Evolutionary conservation across 1,284 basidiomycete species (phyloP).

Genomic region (Boletus semigastroideus): DNA sequence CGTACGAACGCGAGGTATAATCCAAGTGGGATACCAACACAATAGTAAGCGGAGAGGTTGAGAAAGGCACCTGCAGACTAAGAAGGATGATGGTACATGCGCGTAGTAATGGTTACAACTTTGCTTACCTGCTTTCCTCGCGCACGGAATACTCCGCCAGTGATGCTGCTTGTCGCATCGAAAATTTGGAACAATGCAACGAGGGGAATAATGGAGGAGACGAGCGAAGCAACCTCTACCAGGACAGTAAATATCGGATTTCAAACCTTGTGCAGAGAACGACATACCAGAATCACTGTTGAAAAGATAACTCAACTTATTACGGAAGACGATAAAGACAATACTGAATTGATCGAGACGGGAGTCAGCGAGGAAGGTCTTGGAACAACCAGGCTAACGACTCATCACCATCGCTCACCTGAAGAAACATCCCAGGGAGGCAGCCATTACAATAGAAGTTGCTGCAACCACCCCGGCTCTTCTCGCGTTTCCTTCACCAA

Average conservation of each 20-base stretch:
- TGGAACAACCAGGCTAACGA: neutral
- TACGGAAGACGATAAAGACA: constrained; percentile 72
- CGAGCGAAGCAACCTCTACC: constrained; percentile 60
- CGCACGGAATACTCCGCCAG: constrained; percentile 75
- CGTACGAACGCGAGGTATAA: constrained; percentile 60
- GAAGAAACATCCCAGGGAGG: constrained; percentile 58
- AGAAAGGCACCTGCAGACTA: constrained; percentile 59
- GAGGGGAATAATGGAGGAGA: constrained; percentile 73
- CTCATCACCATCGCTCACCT: constrained; percentile 43
- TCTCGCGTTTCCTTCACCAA: constrained; percentile 70
- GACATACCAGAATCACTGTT: constrained; percentile 71
- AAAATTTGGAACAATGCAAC: constrained; percentile 83
- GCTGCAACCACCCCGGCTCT: constrained; percentile 68
- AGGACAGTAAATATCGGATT: constrained; percentile 4
- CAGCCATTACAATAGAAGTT: constrained; percentile 60
- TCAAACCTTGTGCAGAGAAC: neutral
- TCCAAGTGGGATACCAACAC: constrained; percentile 66
- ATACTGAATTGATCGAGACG: constrained; percentile 39
- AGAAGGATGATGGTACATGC: neutral
- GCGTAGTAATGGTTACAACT: neutral
- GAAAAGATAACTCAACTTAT: constrained; percentile 81
- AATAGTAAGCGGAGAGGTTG: constrained; percentile 66
- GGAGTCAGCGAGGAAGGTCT: neutral
- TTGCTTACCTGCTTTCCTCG: constrained; percentile 64
- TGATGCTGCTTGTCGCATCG: constrained; percentile 72